Base-by-base conservation (phyloP, 2,329 filamentous ascomycete genomes). In the Diaporthe nobilis region DNA sequence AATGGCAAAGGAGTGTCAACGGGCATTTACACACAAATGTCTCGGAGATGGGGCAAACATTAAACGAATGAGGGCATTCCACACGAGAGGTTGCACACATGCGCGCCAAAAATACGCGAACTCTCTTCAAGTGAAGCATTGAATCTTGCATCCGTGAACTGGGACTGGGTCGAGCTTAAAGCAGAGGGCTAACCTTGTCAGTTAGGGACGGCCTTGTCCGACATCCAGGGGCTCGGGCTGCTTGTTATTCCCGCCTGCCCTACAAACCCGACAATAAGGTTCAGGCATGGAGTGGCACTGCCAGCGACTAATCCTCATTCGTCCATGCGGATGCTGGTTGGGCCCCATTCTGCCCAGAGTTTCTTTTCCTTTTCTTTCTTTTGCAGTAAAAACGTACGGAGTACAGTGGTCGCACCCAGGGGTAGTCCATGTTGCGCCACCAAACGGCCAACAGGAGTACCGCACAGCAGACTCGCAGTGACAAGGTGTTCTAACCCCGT, bases 201-300 rank as follows among this genome's bases (percentile, higher is more conserved):
- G 34, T 22, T 31, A 4, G 6, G 1, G 34, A 12, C 65, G 65
- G 65, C 37, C 65, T 70, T 55, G 49, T 70, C 65, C 65, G 65
- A 55, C 17, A 42, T 25, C 47, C 65, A 68, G 65, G 65, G 49
- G 65, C 65, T 68, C 65, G 65, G 65, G 65, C 65, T 70, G 49
- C n/a, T 42, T 28, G 22, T 53, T 53, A 68, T 53, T 53, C 65
- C 65, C 65, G 65, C 9, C 65, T 37, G 47, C 47, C 47, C 49
- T 68, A 68, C 65, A 70, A 28, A 12, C 65, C 65, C 49, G 34
- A 55, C 65, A 70, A 55, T 70, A 70, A 70, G 65, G 65, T 70
- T 70, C 37, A 70, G 31, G 22, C 13, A 9, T 9, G 12, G 47
- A 13, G 22, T 68, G 47, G 65, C 65, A 39, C 65, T 28, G 65